A percentile compares a stretch with the other conserved stretches of the same genome.
Evolutionary conservation across 2,329 filamentous ascomycete species (phyloP).

Genomic region (Helminthosporium solani): DNA sequence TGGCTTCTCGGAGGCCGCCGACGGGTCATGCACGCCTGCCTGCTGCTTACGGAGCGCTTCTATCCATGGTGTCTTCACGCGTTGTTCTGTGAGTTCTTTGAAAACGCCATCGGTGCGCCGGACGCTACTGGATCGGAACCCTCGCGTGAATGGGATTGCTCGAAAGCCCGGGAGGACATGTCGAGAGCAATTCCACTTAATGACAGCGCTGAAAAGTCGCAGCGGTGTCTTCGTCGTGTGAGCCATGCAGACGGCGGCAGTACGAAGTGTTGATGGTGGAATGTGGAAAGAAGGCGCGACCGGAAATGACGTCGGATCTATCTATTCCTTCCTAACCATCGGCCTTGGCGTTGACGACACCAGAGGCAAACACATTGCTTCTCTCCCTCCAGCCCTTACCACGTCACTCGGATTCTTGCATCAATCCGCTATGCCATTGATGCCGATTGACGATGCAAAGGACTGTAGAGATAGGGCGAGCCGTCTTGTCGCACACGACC

Average conservation of each 20-base stretch:
- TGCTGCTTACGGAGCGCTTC: constrained; percentile 61
- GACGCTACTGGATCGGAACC: constrained; percentile 26
- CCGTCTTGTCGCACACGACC: constrained; percentile 29
- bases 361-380: constrained; percentile 1
- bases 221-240: constrained; percentile 20
- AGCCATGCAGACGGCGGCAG: no score
- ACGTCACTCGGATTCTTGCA: background rate
- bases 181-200: constrained; percentile 8
- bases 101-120: constrained; percentile 60
- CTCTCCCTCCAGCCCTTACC: constrained; percentile 2
- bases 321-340: constrained; percentile 13
- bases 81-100: constrained; percentile 49
- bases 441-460: constrained; percentile 22
- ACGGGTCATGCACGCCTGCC: constrained; percentile 32
- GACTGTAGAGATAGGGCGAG: constrained; percentile 37
- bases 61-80: constrained; percentile 65
- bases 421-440: background rate
- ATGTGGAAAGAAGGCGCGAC: constrained; percentile 6
- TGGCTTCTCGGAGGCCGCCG: constrained; percentile 33
- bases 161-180: background rate
- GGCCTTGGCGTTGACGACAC: constrained; percentile 19
- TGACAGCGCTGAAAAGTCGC: constrained; percentile 12
- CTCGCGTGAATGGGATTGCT: background rate
- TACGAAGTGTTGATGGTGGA: constrained; percentile 7
- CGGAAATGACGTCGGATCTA: constrained; percentile 19